Evolutionary conservation across 805 yeast genomes (phyloP).

Genomic region (Candida maris): DNA sequence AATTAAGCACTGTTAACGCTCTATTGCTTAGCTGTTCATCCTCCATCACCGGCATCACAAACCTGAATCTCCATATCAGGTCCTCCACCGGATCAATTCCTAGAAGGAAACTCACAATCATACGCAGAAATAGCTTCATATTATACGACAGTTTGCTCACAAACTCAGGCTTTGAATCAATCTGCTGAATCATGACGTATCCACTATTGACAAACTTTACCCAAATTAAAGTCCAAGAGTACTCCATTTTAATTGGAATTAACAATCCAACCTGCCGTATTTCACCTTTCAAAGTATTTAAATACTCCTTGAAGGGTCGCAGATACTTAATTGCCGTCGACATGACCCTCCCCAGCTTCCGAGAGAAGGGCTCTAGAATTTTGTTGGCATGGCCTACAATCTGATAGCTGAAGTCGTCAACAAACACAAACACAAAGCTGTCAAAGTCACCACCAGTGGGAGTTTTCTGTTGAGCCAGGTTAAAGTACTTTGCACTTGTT

Average conservation of each 20-base stretch:
- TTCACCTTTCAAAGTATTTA: background rate
- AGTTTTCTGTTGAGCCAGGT: background rate
- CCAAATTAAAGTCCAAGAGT: constrained; percentile 28
- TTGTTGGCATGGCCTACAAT: background rate
- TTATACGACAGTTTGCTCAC: constrained; percentile 16
- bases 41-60: constrained; percentile 23
- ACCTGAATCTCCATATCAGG: constrained; percentile 11
- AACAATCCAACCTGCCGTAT: constrained; percentile 18
- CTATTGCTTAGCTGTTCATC: constrained; percentile 20
- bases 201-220: constrained; percentile 18
- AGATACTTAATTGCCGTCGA: background rate
- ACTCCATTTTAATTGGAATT: constrained; percentile 18
- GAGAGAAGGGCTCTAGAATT: background rate
- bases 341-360: background rate
- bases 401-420: background rate
- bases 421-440: background rate
- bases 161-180: constrained; percentile 19
- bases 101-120: constrained; percentile 15
- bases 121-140: constrained; percentile 14
- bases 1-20: constrained; percentile 12
- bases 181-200: constrained; percentile 20
- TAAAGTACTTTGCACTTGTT: background rate
- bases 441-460: background rate
- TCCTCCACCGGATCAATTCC: constrained; percentile 13
- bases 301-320: background rate